Evolutionary conservation across 441 rosid genomes (phyloP), one percentile per base, ranked within the genome.

Genomic region (Theobroma grandiflorum): DNA sequence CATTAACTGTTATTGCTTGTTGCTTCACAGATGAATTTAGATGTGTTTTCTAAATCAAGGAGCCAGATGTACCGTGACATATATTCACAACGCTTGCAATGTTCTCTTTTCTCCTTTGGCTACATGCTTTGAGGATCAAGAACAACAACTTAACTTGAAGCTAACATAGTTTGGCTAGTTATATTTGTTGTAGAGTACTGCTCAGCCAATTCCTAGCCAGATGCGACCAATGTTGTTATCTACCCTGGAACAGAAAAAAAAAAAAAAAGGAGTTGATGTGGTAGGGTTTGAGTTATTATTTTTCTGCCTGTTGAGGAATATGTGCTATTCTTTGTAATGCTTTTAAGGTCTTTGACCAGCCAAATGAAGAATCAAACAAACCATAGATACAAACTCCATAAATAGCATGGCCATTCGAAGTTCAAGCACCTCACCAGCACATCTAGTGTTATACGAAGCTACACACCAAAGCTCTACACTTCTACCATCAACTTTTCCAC

Each of bases 381-480:
- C 20, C 20, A 37, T 12, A 6, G 72, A 33, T 47, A 61, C 64
- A 47, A 45, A 26, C 45, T 49, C 77, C 49, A 49, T 79, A 71
- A 47, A 66, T 38, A 42, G 43, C 31, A 26, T 1, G 2, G 12
- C 38, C 57, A 8, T 37, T 18, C 8, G 6, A 22, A 38, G 59
- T 53, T 20, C 35, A 55, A 42, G 31, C 45, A 35, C 49, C 10
- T 57, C 14, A 57, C 62, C 31, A 57, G 12, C 33, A 8, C 33
- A 57, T 57, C 11, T 20, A 55, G 10, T 55, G 61, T 55, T 55
- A n/a, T 55, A 7, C 5, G 20, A 57, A 20, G 33, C 8, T 20
- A 18, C 55, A 50, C 55, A 50, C 55, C 55, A 15, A 26, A 2
- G n/a, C n/a, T 45, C 6, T 45, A 45, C 50, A 45, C 50, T 10